These are phyloP conservation scores for Ogataea kodamae DNA, from an alignment of 805 yeast genomes.

Conservation along the genomic window DNA sequence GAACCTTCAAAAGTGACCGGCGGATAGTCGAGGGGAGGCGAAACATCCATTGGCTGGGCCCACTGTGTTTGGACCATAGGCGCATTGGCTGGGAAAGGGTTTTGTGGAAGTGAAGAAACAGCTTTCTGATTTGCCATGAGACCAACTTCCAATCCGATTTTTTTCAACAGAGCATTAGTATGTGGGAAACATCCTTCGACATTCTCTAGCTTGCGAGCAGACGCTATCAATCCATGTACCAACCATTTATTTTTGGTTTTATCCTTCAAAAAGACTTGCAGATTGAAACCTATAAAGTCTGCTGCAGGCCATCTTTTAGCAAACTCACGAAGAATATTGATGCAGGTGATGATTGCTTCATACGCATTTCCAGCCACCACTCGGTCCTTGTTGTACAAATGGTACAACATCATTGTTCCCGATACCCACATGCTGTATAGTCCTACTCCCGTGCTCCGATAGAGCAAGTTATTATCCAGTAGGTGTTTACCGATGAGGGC, in stretches of 20 bases:
- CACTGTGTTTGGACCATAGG: too few relatives aligned
- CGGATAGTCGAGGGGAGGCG: conserved; percentile 11
- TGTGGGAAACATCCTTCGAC: background rate
- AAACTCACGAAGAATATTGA: conserved; percentile 35
- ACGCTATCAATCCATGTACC: conserved; percentile 20
- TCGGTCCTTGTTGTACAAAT: conserved; percentile 38
- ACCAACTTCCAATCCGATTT: background rate
- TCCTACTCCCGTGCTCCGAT: conserved; percentile 24
- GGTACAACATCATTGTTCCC: conserved; percentile 67
- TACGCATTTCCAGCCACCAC: conserved; percentile 25
- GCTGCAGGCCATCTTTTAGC: conserved; percentile 55
- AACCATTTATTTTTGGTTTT: conserved; percentile 24
- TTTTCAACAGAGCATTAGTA: conserved; percentile 4
- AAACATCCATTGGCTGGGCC: too few relatives aligned
- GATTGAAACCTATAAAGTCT: conserved; percentile 46
- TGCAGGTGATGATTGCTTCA: conserved; percentile 21
- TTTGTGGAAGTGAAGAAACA: conserved; percentile 1
- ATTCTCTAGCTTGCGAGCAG: conserved; percentile 7
- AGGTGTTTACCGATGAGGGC: conserved; percentile 59
- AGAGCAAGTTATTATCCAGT: conserved; percentile 52
- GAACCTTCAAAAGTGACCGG: background rate
- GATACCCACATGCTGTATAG: conserved; percentile 60
- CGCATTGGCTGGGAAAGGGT: background rate
- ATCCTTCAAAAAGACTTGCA: conserved; percentile 41
- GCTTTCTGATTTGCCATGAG: background rate